These are phyloP conservation scores for Cryptococcus amylolentus DNA, from an alignment of 1,284 basidiomycete species.

Conservation along the genomic window DNA sequence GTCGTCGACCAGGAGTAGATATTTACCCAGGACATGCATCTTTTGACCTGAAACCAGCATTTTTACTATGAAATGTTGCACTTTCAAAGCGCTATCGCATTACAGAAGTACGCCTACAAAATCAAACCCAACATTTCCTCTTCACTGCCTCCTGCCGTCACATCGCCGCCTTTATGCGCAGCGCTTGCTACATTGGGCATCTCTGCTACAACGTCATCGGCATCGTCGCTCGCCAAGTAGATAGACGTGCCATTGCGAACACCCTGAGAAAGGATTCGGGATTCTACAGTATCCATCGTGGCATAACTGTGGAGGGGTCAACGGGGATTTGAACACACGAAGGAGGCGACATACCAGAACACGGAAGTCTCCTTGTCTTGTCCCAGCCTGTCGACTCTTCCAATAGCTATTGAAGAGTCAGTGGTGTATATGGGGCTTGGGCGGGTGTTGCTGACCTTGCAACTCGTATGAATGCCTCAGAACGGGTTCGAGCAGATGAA, in stretches of 20 bases:
- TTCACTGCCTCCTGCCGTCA: conserved; percentile 27
- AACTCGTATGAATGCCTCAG: conserved; percentile 48
- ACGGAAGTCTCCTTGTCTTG: conserved; percentile 45
- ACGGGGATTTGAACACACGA: not conserved
- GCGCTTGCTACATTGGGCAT: conserved; percentile 42
- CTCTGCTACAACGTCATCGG: conserved; percentile 23
- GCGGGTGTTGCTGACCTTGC: conserved; percentile 29
- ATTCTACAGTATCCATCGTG: conserved; percentile 46
- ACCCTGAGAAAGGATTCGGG: conserved; percentile 40
- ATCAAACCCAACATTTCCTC: conserved; percentile 35
- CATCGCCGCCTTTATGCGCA: conserved; percentile 41
- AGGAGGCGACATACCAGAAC: conserved; percentile 32
- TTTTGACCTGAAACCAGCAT: not conserved
- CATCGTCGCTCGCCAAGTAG: conserved; percentile 37
- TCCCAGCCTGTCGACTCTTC: conserved; percentile 43
- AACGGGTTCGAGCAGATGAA: conserved; percentile 50
- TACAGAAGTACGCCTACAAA: conserved; percentile 9
- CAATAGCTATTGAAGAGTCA: conserved; percentile 31
- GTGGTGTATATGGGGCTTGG: not conserved
- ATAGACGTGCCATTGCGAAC: conserved; percentile 46
- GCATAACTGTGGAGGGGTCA: conserved; percentile 30
- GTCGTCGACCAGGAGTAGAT: conserved; percentile 33
- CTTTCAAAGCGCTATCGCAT: not conserved
- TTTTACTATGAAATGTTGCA: too few species aligned
- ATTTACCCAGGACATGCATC: not conserved